phyloP scores from a whole-genome alignment of 495 filamentous ascomycete species.

The Aspergillus hancockii region DNA sequence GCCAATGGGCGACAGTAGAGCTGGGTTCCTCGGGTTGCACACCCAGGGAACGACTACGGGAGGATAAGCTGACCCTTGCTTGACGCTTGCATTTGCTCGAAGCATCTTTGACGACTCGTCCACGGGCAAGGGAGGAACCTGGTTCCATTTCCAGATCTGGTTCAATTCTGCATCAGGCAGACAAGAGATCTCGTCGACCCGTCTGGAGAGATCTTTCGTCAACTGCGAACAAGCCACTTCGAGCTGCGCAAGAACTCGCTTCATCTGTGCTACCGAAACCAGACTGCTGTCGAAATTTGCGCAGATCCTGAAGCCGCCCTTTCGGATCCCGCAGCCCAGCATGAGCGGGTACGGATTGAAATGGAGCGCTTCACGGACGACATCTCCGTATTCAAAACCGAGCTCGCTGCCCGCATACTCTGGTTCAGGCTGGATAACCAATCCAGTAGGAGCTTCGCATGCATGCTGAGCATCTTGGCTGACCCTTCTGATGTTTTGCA shows the following conservation, averaged over 20 bases:
- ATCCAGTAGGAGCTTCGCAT: constrained; percentile 62
- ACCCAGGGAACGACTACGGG: constrained; percentile 33
- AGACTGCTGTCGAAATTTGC: constrained; percentile 61
- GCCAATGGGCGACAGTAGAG: constrained; percentile 33
- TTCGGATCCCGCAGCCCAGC: constrained; percentile 59
- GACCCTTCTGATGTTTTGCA: constrained; percentile 67
- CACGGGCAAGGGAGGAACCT: constrained; percentile 28
- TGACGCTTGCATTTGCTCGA: constrained; percentile 27
- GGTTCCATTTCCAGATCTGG: constrained; percentile 44
- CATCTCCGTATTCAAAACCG: constrained; percentile 56
- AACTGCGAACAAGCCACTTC: constrained; percentile 36
- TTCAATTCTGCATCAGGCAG: constrained; percentile 36
- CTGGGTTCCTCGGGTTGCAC: constrained; percentile 32
- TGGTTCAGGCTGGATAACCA: constrained; percentile 53
- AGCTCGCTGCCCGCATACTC: constrained; percentile 47
- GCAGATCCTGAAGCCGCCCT: constrained; percentile 57
- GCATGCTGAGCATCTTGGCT: constrained; percentile 62
- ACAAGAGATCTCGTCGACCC: constrained; percentile 36
- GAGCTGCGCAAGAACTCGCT: constrained; percentile 44
- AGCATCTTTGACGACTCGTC: constrained; percentile 27
- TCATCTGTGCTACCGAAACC: constrained; percentile 42
- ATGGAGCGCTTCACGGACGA: constrained; percentile 61
- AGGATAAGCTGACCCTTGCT: constrained; percentile 33
- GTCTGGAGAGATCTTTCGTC: constrained; percentile 22
- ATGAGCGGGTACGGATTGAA: constrained; percentile 71